Percentiles rank a stretch among this genome's conserved stretches.
Conservation (phyloP, 805 yeast genomes). For the Monosporozyma aerobia region DNA sequence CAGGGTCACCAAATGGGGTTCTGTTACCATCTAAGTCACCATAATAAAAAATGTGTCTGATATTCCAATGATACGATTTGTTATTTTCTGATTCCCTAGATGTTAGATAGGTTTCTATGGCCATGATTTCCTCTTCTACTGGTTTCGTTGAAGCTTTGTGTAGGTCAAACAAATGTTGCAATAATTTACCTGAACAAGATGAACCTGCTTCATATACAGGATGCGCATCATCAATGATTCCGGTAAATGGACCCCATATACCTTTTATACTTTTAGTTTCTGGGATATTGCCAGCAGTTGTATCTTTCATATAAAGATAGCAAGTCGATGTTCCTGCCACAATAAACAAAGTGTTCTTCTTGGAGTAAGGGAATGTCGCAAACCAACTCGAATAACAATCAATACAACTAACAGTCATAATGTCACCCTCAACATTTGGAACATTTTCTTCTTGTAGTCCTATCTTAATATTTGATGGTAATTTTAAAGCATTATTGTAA, state of each 20-base stretch:
- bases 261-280: conserved; percentile 30
- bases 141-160: conserved; percentile 29
- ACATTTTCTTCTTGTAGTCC: conserved; percentile 1
- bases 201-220: conserved; percentile 47
- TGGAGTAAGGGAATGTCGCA: conserved; percentile 26
- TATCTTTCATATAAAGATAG: conserved; percentile 30
- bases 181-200: conserved; percentile 48
- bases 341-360: conserved; percentile 33
- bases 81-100: conserved; percentile 10
- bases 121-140: conserved; percentile 9
- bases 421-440: conserved; percentile 6
- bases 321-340: conserved; percentile 61
- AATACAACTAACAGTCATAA: conserved; percentile 41
- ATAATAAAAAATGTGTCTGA: conserved; percentile 36
- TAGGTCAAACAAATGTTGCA: conserved; percentile 38
- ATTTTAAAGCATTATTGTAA: conserved; percentile 14
- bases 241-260: conserved; percentile 53
- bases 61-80: conserved; percentile 19
- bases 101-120: conserved; percentile 17
- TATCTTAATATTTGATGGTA: conserved; percentile 22
- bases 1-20: conserved; percentile 44
- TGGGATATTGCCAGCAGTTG: not conserved
- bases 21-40: conserved; percentile 54
- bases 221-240: conserved; percentile 22
- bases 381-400: conserved; percentile 54